A percentile compares a stretch with the other conserved stretches of the same genome.
Conservation (phyloP, 2,329 filamentous ascomycete species). For the Fusarium sacchari region DNA sequence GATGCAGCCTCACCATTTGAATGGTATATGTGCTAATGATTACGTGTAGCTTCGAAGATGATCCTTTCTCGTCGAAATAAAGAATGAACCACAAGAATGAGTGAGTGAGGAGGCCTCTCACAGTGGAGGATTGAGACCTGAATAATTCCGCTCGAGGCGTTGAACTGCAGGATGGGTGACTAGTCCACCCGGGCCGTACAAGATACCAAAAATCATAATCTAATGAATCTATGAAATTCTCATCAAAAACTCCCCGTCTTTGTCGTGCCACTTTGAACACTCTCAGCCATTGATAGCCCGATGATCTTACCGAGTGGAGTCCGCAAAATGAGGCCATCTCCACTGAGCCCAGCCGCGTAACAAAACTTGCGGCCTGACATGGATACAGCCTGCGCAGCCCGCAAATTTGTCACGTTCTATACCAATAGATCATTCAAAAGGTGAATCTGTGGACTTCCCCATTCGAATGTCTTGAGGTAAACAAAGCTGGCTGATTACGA, state of each 20-base stretch:
- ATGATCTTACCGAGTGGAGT: not conserved
- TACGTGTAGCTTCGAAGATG: not conserved
- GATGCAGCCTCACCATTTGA: not conserved
- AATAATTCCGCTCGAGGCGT: not conserved
- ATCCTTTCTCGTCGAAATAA: not conserved
- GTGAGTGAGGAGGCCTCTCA: not conserved
- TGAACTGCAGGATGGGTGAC: not conserved
- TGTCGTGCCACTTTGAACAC: no score
- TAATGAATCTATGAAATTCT: not conserved
- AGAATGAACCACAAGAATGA: accelerated
- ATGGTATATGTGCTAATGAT: not conserved
- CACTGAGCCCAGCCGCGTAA: constrained; percentile 13
- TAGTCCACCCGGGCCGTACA: not conserved
- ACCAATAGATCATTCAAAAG: not conserved
- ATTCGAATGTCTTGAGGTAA: not conserved
- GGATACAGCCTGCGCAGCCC: not conserved
- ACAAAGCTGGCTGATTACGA: not conserved
- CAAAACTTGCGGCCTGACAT: not conserved
- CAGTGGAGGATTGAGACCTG: not conserved
- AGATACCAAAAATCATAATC: not conserved
- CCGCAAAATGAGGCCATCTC: constrained; percentile 30
- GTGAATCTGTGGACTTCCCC: not conserved
- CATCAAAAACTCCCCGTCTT: accelerated
- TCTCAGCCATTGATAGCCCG: accelerated
- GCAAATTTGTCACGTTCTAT: not conserved